Conservation (phyloP, 78 protist genomes). For the Cavenderia fasciculata region DNA sequence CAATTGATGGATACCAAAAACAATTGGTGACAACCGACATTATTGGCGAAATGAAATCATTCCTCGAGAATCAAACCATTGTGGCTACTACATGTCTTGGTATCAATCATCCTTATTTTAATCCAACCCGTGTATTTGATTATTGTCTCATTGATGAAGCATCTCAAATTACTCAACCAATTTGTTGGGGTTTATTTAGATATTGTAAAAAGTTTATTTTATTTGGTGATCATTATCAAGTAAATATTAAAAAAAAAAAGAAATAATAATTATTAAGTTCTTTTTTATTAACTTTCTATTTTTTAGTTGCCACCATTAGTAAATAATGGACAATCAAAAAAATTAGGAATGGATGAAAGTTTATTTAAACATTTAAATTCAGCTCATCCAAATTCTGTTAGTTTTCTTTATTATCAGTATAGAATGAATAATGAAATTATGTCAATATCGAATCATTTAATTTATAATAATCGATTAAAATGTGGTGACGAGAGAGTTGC, state of each 20-base stretch:
- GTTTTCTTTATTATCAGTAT: conserved; percentile 79
- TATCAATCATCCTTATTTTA: conserved; percentile 18
- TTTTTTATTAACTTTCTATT: neutral
- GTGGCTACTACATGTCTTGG: conserved; percentile 84
- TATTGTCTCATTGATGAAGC: conserved; percentile 94
- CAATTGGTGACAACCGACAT: neutral
- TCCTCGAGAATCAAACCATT: conserved; percentile 28
- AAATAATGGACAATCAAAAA: conserved; percentile 54
- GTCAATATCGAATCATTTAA: conserved; percentile 68
- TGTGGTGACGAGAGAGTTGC: conserved; percentile 69
- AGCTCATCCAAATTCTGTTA: conserved; percentile 64
- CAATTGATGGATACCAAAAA: conserved; percentile 7
- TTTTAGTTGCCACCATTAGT: conserved; percentile 39
- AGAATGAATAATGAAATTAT: conserved; percentile 85
- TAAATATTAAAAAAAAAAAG: neutral
- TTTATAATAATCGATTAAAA: conserved; percentile 57
- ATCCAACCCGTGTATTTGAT: conserved; percentile 61
- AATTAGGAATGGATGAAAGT: conserved; percentile 27
- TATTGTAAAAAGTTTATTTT: conserved; percentile 79
- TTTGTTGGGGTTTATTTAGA: conserved; percentile 82
- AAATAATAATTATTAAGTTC: neutral
- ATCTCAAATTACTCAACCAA: conserved; percentile 83
- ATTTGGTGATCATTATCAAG: conserved; percentile 94
- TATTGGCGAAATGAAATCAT: conserved; percentile 8
- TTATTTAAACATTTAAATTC: conserved; percentile 79